Conservation (phyloP, 1,139 yeast genomes). For the Eremothecium cymbalariae region DNA sequence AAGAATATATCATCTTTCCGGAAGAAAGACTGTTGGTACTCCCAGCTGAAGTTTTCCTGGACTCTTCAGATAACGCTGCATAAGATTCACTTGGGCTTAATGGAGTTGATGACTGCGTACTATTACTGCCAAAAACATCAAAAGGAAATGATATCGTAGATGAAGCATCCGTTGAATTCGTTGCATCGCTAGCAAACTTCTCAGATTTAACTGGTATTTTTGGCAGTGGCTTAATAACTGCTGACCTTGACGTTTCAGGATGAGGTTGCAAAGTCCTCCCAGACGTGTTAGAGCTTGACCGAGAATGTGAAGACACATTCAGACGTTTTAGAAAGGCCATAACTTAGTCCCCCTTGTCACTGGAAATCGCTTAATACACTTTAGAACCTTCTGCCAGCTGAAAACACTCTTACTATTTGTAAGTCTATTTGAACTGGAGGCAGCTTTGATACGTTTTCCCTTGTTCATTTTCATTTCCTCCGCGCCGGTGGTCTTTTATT, state of each 20-base stretch:
- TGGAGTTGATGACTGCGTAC: background rate
- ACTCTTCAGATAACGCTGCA: slow-evolving; percentile 6
- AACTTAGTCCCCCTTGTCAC: background rate
- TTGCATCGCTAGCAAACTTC: background rate
- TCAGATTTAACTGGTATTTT: slow-evolving; percentile 4
- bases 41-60: slow-evolving; percentile 30
- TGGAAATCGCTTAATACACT: no score
- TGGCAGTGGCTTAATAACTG: slow-evolving; percentile 7
- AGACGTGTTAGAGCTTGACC: slow-evolving; percentile 24
- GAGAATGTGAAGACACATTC: slow-evolving; percentile 19
- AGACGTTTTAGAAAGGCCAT: slow-evolving; percentile 24
- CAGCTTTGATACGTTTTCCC: no score
- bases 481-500: no score
- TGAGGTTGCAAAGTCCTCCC: slow-evolving; percentile 13
- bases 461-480: no score
- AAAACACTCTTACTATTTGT: no score
- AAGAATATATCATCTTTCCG: slow-evolving; percentile 32
- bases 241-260: slow-evolving; percentile 9
- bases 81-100: slow-evolving; percentile 2
- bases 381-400: no score
- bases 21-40: slow-evolving; percentile 22
- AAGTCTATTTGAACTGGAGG: no score
- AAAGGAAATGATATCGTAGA: background rate
- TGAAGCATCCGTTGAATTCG: background rate
- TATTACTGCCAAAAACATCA: background rate